Base-by-base conservation (phyloP, 768 basidiomycete genomes). In the Serendipita indica region DNA sequence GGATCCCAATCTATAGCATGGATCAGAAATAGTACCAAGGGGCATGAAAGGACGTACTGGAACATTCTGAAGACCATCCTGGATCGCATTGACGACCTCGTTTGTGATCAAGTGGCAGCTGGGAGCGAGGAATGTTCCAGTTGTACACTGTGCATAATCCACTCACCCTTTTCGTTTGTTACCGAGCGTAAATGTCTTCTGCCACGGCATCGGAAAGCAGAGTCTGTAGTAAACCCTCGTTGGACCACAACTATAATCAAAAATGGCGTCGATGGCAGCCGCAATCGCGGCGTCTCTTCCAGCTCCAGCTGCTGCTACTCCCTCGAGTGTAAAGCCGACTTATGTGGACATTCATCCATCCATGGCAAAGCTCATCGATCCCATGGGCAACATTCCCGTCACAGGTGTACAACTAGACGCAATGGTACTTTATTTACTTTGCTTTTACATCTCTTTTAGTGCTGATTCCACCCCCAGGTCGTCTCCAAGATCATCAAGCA, bases 401-500 rank as follows among this genome's bases (percentile, higher is more conserved):
- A 81, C 78, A 43, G 74, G 70, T 60, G 87, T 96, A 13, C 87
- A 91, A 70, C 71, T 97, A 4, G 90, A 91, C 71, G 89, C 83
- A 35, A 72, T 94, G 77, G 92, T 92, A 69, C 69, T 86, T 68
- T 3, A 3, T 65, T 32, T 49, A 10, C 39, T 25, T 57, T 25
- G 56, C 32, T 25, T 25, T 39, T 62, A 18, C 61, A 25, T 56
- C 39, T n/a, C n/a, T n/a, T n/a, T 6, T 32, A 32, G 39, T 59
- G 22, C 32, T 46, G 33, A 49, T 32, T n/a, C 33, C 35, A 14
- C 6, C 27, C 13, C 41, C 67, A 94, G 92, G 90, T 89, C 57
- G 83, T 93, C 59, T 80, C 87, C 58, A 96, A 94, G 74, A 92
- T 97, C 58, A 76, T 93, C 66, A 94, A 96, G 72, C 93, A 96